Evolutionary conservation across 495 filamentous ascomycete genomes (phyloP).

Genomic region (Trichoderma virens): DNA sequence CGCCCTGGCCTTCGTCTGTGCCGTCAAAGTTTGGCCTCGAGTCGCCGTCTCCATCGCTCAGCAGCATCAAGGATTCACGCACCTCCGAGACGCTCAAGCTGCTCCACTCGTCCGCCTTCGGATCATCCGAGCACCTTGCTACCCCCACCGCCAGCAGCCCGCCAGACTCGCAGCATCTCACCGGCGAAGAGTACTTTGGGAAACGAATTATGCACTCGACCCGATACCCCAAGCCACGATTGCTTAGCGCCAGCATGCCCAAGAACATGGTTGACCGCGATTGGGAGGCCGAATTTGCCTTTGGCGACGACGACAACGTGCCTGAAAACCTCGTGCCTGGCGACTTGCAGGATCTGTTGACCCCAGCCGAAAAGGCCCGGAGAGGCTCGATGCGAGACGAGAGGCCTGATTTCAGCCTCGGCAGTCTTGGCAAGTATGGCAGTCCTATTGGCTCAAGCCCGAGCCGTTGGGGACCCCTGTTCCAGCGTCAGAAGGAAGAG

Average conservation of each 20-base stretch:
- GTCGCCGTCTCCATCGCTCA: constrained; percentile 72
- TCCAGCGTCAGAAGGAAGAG: constrained; percentile 67
- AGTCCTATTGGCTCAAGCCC: constrained; percentile 73
- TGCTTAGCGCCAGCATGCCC: constrained; percentile 76
- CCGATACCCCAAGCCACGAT: constrained; percentile 61
- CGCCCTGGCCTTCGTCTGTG: constrained; percentile 85
- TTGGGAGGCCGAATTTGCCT: constrained; percentile 79
- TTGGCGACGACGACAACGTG: constrained; percentile 43
- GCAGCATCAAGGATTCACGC: constrained; percentile 42
- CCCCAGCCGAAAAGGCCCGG: constrained; percentile 79
- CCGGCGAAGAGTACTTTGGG: constrained; percentile 54
- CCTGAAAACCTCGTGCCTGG: constrained; percentile 79
- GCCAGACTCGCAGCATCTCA: constrained; percentile 47
- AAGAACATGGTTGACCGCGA: constrained; percentile 53
- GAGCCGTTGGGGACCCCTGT: constrained; percentile 79
- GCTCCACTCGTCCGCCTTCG: constrained; percentile 79
- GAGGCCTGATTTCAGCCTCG: constrained; percentile 32
- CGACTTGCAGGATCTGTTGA: constrained; percentile 79
- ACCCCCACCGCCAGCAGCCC: constrained; percentile 54
- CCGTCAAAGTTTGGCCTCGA: constrained; percentile 89
- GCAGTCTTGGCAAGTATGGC: constrained; percentile 58
- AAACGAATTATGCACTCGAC: constrained; percentile 81
- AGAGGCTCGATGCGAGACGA: constrained; percentile 66
- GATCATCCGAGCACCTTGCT: constrained; percentile 39
- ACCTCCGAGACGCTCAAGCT: constrained; percentile 70